Base-by-base conservation (phyloP, 805 yeast genomes). In the Metschnikowia anglica region DNA sequence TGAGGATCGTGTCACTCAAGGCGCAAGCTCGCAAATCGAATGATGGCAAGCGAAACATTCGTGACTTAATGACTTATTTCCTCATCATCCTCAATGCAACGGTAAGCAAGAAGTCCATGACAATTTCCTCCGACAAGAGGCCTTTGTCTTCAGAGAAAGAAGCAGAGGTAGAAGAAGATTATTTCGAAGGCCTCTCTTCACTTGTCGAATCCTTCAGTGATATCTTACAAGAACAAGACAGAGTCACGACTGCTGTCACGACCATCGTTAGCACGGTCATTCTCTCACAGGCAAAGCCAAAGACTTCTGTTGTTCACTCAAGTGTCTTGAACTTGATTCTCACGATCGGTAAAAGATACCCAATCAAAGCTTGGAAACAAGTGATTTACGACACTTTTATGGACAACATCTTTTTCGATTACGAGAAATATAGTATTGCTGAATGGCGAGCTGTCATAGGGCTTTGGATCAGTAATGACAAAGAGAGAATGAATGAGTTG, bases 381-480 rank as follows among this genome's bases (percentile, higher is more conserved):
- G 47, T 80, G 17, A 73, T 89, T 1, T 68, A 66, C 31, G 98
- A 91, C 37, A 61, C 79, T 0, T 73, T 87, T 43, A 71, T 75
- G 56, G 96, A 86, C 56, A 45, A 71, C 9, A 65, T 66, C 16
- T 80, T 88, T 52, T 81, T 88, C 54, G 18, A 35, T 2, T 21
- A 36, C 5, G 44, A 38, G 13, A 41, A 44, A 25, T 46, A 19
- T 17, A n/a, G 11, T 47, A 53, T 5, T 38, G 49, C 35, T 61
- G 62, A 37, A 63, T 85, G 96, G 91, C 66, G 68, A 43, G 54
- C 65, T 0, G 70, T 87, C 1, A 63, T 90, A 5, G 57, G 59
- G 18, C 66, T 68, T 10, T 91, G 96, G 96, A 71, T 83, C 3
- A 62, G 68, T 6, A 73, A 66, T 12, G 93, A 85, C 44, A 76